Conservation (phyloP, 2,329 filamentous ascomycete species). For the Elsinoe batatas region DNA sequence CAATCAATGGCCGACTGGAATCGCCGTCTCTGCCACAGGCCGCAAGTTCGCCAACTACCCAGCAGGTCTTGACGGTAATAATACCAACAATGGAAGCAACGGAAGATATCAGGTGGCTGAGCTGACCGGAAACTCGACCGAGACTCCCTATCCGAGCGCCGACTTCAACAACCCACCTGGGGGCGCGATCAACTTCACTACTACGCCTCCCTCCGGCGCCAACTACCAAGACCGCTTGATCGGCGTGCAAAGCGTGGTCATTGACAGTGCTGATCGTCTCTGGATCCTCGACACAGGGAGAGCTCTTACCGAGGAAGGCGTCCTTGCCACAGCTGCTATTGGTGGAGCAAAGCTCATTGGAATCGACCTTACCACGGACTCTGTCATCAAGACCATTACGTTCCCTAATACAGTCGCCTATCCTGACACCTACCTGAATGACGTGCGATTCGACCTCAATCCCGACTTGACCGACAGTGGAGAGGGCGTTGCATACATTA, state of each 20-base stretch:
- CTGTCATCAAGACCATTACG: constrained; percentile 41
- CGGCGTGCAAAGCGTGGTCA: constrained; percentile 43
- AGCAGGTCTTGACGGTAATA: constrained; percentile 38
- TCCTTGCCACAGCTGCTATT: constrained; percentile 34
- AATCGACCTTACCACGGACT: constrained; percentile 37
- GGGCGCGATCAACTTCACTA: constrained; percentile 43
- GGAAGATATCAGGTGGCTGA: constrained; percentile 42
- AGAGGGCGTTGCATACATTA: constrained; percentile 44
- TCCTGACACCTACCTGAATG: constrained; percentile 43
- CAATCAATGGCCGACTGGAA: constrained; percentile 42
- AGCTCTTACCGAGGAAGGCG: constrained; percentile 33
- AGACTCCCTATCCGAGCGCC: constrained; percentile 34
- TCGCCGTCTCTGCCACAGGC: constrained; percentile 42
- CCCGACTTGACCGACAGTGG: constrained; percentile 32
- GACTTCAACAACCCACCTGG: constrained; percentile 41
- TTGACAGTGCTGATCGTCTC: constrained; percentile 41
- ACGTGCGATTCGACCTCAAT: constrained; percentile 45
- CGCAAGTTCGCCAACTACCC: constrained; percentile 46
- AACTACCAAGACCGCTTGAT: constrained; percentile 43
- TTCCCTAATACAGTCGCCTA: constrained; percentile 40
- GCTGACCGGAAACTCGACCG: constrained; percentile 34
- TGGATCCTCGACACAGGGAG: constrained; percentile 48
- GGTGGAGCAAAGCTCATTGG: constrained; percentile 45
- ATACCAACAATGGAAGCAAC: constrained; percentile 34
- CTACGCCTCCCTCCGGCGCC: constrained; percentile 35